Base-by-base conservation (phyloP, 257 asterid genomes). In the Solanum clarkiae region DNA sequence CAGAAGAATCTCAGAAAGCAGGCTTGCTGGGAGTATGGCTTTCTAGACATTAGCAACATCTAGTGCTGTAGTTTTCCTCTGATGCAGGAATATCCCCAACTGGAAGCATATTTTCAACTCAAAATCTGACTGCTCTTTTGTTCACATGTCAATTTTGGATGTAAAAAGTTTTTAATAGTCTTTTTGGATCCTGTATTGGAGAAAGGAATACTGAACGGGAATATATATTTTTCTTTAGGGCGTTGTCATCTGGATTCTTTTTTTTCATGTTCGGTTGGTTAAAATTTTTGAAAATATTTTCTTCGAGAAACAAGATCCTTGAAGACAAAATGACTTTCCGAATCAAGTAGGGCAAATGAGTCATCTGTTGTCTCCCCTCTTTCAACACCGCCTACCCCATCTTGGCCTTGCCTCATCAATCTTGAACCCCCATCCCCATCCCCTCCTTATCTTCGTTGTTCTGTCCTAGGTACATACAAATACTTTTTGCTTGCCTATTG, bases 11-110 rank as follows among this genome's bases (percentile, higher is more conserved):
- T 95, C 98, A 16, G 98, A 93, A 89, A 92, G 99, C 92, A 92
- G 97, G 90, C 97, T 96, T 83, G 98, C 98, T 40, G 98, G 99
- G 85, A 97, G 97, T 59, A 94, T 95, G 97, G 93, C 99, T 51
- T 91, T 96, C 83, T 93, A 89, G 84, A 54, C 86, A 69, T 69
- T 36, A 69, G 77, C 24, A 69, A 36, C 51, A 69, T 69, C 47
- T 32, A 68, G 77, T 36, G 77, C 77, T 69, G 6, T 69, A 69
- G 18, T 69, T 69, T 69, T 36, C 51, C 24, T 40, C 63, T 66
- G 83, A 22, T 56, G 45, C 63, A 24, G 82, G 53, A 69, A 69
- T 69, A 55, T 45, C 3, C 51, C 49, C 49, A 44, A 44, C 49
- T 44, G 49, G 9, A 44, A 44, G 49, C 49, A 32, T 32, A 45